Conservation (phyloP, 225 moss, liverwort and hornwort species). For the Lunularia cruciata region DNA sequence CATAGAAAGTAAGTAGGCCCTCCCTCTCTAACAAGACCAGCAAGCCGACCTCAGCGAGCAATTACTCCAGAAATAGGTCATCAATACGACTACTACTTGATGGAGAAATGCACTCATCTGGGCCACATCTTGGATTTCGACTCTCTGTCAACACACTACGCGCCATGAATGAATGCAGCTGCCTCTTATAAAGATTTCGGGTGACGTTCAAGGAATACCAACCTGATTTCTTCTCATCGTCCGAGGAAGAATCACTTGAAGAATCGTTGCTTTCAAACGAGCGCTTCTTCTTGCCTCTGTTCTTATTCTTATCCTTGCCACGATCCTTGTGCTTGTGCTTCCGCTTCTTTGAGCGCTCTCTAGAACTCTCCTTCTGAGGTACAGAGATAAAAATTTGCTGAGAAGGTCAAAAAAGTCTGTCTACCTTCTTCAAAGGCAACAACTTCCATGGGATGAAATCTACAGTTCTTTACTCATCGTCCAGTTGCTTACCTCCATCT, state of each 20-base stretch:
- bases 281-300: constrained; percentile 49
- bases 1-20: too few species aligned
- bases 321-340: constrained; percentile 49
- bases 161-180: neutral
- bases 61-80: too few species aligned
- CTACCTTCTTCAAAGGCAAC: neutral
- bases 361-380: constrained; percentile 38
- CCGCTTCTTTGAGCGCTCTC: constrained; percentile 49
- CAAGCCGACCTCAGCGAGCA: too few species aligned
- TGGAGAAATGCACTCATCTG: too few species aligned
- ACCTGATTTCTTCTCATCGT: constrained; percentile 3
- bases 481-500: constrained; percentile 21
- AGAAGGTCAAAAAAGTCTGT: too few species aligned
- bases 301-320: constrained; percentile 40
- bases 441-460: neutral
- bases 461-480: neutral
- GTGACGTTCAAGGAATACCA: neutral
- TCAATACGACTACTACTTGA: too few species aligned
- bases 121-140: too few species aligned
- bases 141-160: too few species aligned
- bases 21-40: too few species aligned
- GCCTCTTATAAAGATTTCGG: too few species aligned
- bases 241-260: constrained; percentile 48
- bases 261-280: constrained; percentile 36
- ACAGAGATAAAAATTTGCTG: too few species aligned